Conservation (phyloP, 345 rosid genomes). For the Microthlaspi erraticum region DNA sequence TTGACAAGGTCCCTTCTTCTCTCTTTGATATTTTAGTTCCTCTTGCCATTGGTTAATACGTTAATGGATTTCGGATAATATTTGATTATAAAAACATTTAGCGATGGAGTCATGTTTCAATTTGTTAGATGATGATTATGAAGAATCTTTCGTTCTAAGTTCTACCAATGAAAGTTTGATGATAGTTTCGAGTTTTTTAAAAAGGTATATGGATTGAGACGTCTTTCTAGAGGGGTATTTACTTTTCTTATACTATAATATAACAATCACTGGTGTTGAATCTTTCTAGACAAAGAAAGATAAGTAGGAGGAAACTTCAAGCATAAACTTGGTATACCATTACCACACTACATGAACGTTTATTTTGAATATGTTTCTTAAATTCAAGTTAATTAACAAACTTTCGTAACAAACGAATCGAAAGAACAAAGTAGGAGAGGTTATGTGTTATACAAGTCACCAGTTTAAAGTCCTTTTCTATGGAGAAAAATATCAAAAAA, state of each 20-base stretch:
- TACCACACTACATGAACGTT: slow-evolving; percentile 17
- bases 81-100: not conserved
- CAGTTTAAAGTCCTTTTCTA: slow-evolving; percentile 34
- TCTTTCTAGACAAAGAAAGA: slow-evolving; percentile 16
- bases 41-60: not conserved
- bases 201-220: slow-evolving; percentile 27
- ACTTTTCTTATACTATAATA: not conserved
- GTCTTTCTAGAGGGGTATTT: not conserved
- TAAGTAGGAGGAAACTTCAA: slow-evolving; percentile 25
- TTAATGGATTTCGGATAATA: too few species aligned
- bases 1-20: slow-evolving; percentile 27
- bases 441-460: slow-evolving; percentile 26
- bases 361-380: slow-evolving; percentile 2
- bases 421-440: slow-evolving; percentile 13
- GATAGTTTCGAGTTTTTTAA: slow-evolving; percentile 13
- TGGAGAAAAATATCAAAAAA: not conserved
- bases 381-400: not conserved
- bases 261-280: not conserved
- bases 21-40: slow-evolving; percentile 18
- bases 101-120: not conserved
- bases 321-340: slow-evolving; percentile 26
- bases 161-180: not conserved
- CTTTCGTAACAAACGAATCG: not conserved
- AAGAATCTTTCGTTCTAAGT: slow-evolving; percentile 11
- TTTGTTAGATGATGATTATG: slow-evolving; percentile 13